Conservation (phyloP, 495 filamentous ascomycete genomes). For the Penicillium paxilli region DNA sequence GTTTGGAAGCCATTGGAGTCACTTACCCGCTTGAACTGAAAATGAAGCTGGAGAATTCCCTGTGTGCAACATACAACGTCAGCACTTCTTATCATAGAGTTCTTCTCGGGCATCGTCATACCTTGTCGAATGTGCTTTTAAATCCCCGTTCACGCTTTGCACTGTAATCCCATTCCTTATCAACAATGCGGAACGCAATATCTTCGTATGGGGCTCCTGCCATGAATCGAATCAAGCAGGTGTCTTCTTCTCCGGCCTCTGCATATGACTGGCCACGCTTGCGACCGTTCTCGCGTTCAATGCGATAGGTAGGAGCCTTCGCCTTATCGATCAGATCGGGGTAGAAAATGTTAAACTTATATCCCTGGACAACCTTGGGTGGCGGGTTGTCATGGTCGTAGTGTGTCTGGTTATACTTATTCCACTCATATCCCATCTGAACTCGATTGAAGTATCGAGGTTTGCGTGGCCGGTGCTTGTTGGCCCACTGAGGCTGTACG, state of each 20-base stretch:
- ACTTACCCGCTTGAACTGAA: constrained; percentile 88
- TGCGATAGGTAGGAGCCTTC: constrained; percentile 91
- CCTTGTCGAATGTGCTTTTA: constrained; percentile 96
- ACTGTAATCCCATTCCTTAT: constrained; percentile 99
- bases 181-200: constrained; percentile 95
- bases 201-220: constrained; percentile 97
- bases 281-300: constrained; percentile 87
- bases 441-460: constrained; percentile 97
- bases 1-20: neutral
- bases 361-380: constrained; percentile 96
- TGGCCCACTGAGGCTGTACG: constrained; percentile 76
- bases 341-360: constrained; percentile 99
- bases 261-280: constrained; percentile 90
- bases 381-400: constrained; percentile 99
- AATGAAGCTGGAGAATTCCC: constrained; percentile 96
- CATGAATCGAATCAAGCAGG: constrained; percentile 93
- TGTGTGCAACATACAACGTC: constrained; percentile 33
- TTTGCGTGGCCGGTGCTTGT: constrained; percentile 89
- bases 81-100: constrained; percentile 6
- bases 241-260: constrained; percentile 96
- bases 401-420: constrained; percentile 99
- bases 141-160: constrained; percentile 94
- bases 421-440: constrained; percentile 99
- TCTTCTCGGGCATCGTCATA: constrained; percentile 37
- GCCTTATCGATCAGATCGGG: constrained; percentile 96